Conservation (phyloP, 805 yeast genomes). For the Sungouiella blattae region DNA sequence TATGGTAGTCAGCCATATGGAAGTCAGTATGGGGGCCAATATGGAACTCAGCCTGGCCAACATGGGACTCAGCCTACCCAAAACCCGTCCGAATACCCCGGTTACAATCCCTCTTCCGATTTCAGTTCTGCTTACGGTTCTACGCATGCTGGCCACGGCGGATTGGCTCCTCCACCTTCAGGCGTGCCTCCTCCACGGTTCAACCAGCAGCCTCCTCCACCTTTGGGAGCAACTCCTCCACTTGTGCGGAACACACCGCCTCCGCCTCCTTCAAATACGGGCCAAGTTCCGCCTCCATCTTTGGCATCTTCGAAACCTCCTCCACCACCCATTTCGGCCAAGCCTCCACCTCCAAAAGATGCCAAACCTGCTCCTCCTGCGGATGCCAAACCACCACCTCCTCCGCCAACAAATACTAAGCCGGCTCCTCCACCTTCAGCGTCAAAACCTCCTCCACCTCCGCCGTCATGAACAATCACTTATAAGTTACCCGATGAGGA, state of each 20-base stretch:
- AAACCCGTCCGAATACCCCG: no score
- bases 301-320: no score
- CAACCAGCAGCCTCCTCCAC: background rate
- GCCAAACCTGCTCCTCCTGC: constrained; percentile 21
- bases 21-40: no score
- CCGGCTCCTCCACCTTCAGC: constrained; percentile 26
- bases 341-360: constrained; percentile 14
- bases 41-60: no score
- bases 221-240: background rate
- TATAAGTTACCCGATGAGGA: no score
- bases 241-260: no score
- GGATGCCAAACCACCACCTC: constrained; percentile 18
- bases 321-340: constrained; percentile 15
- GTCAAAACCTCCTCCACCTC: constrained; percentile 17
- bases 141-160: no score
- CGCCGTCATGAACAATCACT: constrained; percentile 9
- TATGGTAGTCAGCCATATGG: no score
- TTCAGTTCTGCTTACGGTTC: constrained; percentile 1
- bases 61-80: no score
- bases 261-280: constrained; percentile 10
- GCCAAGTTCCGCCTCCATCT: constrained; percentile 8
- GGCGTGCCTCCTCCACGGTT: background rate
- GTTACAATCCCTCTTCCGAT: constrained; percentile 8
- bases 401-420: constrained; percentile 8
- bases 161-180: constrained; percentile 6